Base-by-base conservation (phyloP, 768 basidiomycete genomes). In the Asterophora parasitica region DNA sequence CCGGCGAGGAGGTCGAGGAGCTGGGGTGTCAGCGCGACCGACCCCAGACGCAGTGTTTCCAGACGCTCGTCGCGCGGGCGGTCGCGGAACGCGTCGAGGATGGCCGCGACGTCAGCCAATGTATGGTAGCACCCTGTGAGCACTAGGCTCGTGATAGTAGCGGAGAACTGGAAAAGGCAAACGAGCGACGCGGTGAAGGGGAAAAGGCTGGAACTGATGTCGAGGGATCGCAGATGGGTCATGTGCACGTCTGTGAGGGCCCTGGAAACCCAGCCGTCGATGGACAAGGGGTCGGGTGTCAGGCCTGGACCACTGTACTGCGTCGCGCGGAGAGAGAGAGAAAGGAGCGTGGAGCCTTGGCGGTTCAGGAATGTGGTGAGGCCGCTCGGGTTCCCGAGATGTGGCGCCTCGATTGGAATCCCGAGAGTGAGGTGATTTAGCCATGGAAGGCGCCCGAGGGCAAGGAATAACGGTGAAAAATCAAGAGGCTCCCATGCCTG, bases 401-500 rank as follows among this genome's bases (percentile, higher is more conserved):
- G 71, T 0, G 65, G 66, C 11, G 58, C 44, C 23, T 70, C 65
- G 41, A 71, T 59, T 9, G 74, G 75, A 40, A 77, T 67, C 27
- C 68, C 63, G 33, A 77, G 53, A 34, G 61, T 61, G 28, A 74
- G 64, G 38, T 65, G 65, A 11, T 65, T 61, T 12, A 74, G 64
- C 28, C 38, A 55, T 12, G 69, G 62, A 7, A 75, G 52, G 43
- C 52, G 48, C 6, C 55, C 48, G 46, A 75, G 61, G 15, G 66
- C 55, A 35, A 51, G 54, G 51, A 77, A 72, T 42, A 76, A 59
- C 2, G 70, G 72, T 0, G 72, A 62, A 20, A 74, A 61, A 47
- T 75, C 69, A n/a, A 73, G 62, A 1, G 74, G 69, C 44, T 73
- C 71, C 66, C 73, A 73, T 3, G 71, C 59, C 45, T 70, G 68